Conservation (phyloP, 2,329 filamentous ascomycete genomes). For the Colletotrichum scovillei region DNA sequence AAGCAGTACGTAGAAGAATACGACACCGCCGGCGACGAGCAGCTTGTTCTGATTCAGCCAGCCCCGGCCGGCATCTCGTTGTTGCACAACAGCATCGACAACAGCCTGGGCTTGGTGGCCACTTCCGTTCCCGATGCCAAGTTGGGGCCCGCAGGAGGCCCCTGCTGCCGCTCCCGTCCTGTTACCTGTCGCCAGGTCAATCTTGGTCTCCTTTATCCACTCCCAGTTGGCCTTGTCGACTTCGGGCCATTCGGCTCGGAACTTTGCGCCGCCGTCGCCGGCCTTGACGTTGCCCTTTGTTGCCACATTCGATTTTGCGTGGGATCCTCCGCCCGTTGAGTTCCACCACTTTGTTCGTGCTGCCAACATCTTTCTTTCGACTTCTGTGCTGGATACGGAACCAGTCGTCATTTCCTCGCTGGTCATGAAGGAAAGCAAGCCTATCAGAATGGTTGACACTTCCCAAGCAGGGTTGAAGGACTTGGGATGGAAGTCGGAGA, state of each 20-base stretch:
- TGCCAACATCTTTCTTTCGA: conserved; percentile 83
- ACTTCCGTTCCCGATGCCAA: conserved; percentile 70
- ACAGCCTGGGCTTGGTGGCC: conserved; percentile 75
- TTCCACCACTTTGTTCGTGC: conserved; percentile 94
- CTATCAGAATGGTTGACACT: conserved; percentile 94
- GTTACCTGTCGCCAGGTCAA: conserved; percentile 82
- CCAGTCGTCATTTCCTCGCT: conserved; percentile 99
- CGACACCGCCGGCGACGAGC: conserved; percentile 73
- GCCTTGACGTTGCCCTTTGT: conserved; percentile 86
- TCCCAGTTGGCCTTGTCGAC: conserved; percentile 89
- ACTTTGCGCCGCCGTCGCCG: conserved; percentile 92
- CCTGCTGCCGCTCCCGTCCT: conserved; percentile 60
- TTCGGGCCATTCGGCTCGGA: conserved; percentile 89
- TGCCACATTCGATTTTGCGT: conserved; percentile 62
- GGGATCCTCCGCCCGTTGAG: conserved; percentile 87
- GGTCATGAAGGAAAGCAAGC: conserved; percentile 97
- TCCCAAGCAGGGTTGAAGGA: conserved; percentile 99
- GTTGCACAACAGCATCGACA: conserved; percentile 81
- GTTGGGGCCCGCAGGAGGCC: conserved; percentile 62
- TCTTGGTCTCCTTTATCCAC: conserved; percentile 87
- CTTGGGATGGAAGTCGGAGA: conserved; percentile 97
- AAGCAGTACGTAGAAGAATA: conserved; percentile 87
- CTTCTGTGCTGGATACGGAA: conserved; percentile 79
- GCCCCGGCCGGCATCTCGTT: conserved; percentile 82
- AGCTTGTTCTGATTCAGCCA: conserved; percentile 87